Base-by-base conservation (phyloP, 176 grass and related monocot genomes). In the Thalia dealbata region DNA sequence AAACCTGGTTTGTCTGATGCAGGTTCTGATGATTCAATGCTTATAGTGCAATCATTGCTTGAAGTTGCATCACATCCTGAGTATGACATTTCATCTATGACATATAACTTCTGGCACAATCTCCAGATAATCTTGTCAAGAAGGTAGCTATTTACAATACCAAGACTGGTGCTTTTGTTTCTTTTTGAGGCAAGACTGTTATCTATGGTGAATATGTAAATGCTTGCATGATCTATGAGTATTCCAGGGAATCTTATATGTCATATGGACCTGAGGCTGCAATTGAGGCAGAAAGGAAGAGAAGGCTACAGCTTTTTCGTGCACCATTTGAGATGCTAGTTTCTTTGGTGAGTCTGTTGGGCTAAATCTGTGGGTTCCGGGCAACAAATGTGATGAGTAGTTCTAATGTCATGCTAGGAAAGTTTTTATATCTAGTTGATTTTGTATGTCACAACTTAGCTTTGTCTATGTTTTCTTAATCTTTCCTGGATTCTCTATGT, bases 51-150 rank as follows among this genome's bases (percentile, higher is more conserved):
- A 81, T 85, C 95, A 59, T 77, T 99, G 42, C 86, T 99, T 9
- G 95, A 99, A 91, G 95, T 93, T 83, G 83, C 90, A 78, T 86
- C 90, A 54, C 90, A 88, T 77, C 72, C 79, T 45, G 95, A 99
- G 81, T 93, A 93, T 76, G 95, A 99, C 73, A 99, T 99, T 79
- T 99, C 83, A 48, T 99, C 90, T 62, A 99, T 99, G 95, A 99
- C 95, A 14, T 99, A 93, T 88, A 99, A 99, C 76, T 99, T 99
- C 81, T 99, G 95, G 95, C 87, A 99, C 67, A 91, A 81, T 74
- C 95, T 99, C 66, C 88, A 77, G 74, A 56, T 46, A 79, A 83
- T 86, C 51, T 89, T 93, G 63, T 88, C 75, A 25, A 89, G 60
- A 64, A 92, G 93, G 93, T 96, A 92, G 52, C 28, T 16, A 19